These are phyloP conservation scores for Teunomyces aglyptinius DNA, from an alignment of 805 yeast genomes.

Conservation along the genomic window DNA sequence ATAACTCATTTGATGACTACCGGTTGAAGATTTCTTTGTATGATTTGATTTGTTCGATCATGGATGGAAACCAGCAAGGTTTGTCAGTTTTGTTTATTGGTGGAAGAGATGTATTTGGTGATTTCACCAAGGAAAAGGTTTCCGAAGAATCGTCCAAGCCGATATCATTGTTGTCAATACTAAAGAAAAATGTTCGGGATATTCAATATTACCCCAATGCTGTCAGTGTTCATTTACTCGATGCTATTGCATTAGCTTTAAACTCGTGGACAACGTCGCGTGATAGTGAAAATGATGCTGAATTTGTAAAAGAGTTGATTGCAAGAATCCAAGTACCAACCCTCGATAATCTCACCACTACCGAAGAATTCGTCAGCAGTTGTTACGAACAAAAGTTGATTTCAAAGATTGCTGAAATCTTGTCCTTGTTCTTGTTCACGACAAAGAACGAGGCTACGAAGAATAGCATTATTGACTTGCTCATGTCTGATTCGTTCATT, in stretches of 20 bases:
- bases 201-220: slow-evolving; percentile 57
- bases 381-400: slow-evolving; percentile 58
- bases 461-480: slow-evolving; percentile 39
- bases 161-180: slow-evolving; percentile 49
- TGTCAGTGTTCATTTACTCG: slow-evolving; percentile 65
- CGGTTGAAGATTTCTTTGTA: slow-evolving; percentile 54
- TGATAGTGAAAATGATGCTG: slow-evolving; percentile 47
- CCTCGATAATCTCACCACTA: slow-evolving; percentile 12
- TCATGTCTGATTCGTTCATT: slow-evolving; percentile 39
- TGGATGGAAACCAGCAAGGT: slow-evolving; percentile 76
- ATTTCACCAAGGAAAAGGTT: slow-evolving; percentile 17
- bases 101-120: slow-evolving; percentile 50
- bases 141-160: slow-evolving; percentile 16
- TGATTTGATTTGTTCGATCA: slow-evolving; percentile 63
- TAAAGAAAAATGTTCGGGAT: slow-evolving; percentile 54
- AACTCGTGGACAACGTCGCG: slow-evolving; percentile 74
- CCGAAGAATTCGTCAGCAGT: slow-evolving; percentile 27
- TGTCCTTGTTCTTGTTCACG: slow-evolving; percentile 69
- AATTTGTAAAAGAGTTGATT: slow-evolving; percentile 45
- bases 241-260: slow-evolving; percentile 70
- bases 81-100: slow-evolving; percentile 68
- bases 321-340: slow-evolving; percentile 26
- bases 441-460: slow-evolving; percentile 44
- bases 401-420: slow-evolving; percentile 70
- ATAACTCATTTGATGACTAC: slow-evolving; percentile 52